Base-by-base conservation (phyloP, 164 flowering plant species). In the Chimonanthus salicifolius region DNA sequence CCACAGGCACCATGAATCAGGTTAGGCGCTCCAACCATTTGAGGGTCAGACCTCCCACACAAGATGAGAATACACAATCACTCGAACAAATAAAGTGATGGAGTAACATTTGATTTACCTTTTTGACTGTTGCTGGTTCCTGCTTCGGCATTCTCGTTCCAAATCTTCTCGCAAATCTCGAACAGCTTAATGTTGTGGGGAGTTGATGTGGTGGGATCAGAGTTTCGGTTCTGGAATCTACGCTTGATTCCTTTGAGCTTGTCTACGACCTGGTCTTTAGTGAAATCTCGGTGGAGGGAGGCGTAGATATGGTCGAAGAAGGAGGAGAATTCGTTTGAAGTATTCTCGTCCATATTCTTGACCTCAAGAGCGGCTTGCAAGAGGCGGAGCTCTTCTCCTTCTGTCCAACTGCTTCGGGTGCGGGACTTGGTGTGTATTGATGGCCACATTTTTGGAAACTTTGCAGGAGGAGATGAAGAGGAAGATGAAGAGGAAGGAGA, bases 121-220 rank as follows among this genome's bases (percentile, higher is more conserved):
- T 63, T 7, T 63, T 33, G 7, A 4, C 16, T 16, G 9, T 33
- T 7, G 7, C 65, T 16, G 5, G 6, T 3, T 3, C 65, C 65
- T 20, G 16, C 62, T 10, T 58, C n/a, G 16, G 11, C 62, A 13
- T n/a, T 58, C 11, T 10, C 11, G 11, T 58, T 49, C 69, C 69
- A 66, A 9, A 66, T 66, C 49, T 66, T 66, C 69, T 66, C 69
- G 69, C 69, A 66, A 46, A 66, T 66, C 49, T 66, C 69, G 6
- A 66, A 45, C 69, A 66, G 47, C 13, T 13, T 46, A 8, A 18
- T 21, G 4, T 44, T 4, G 18, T 66, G 69, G 5, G 49, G 48
- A 44, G 47, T 4, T 54, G 60, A 15, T 3, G 60, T 11, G 4
- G 60, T 11, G 15, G n/a, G 15, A 13, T 11, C 8, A 54, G 60